Evolutionary conservation across 345 rosid genomes (phyloP), one percentile per base, ranked within the genome.

Genomic region (Citrus mangshanensis): DNA sequence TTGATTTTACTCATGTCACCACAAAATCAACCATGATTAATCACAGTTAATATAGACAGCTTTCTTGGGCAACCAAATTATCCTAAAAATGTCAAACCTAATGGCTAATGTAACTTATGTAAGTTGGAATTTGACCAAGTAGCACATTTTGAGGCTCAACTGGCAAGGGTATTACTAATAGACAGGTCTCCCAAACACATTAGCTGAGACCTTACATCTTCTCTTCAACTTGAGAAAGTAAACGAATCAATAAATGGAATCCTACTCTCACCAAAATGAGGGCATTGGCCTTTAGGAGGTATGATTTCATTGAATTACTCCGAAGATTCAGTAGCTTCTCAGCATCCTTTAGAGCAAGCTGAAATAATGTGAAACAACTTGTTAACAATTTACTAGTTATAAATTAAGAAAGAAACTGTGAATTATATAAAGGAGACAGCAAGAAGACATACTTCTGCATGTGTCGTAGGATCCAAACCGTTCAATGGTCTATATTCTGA

Each of bases 261-360:
- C 37, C 9, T 2, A 27, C 62, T 79, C 92, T 80, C 82, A 96
- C 99, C 97, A 93, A 83, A 65, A 88, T 80, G 66, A 93, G 93
- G 78, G 97, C 92, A 79, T 78, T 87, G 77, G 95, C 91, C 86
- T 90, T 96, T 55, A 86, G 84, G 72, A 81, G 81, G 81, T 85
- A 88, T 16, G 97, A 77, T 86, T 86, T 89, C 59, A 85, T 85
- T 78, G 86, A 88, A 84, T 84, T 86, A 72, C 73, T 85, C 82
- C 77, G 86, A 42, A 92, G 87, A 67, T 74, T 86, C 81, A 85
- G 83, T 74, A 96, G 83, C 89, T 87, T 96, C 74, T 93, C 97
- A 56, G 99, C 97, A 89, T 96, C 99, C 86, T 92, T 96, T 18
- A 90, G 80, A 61, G 97, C 97, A 82, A 96, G 98, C 99, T 93